Conservation (phyloP, 345 rosid species). For the Luvunga scandens region DNA sequence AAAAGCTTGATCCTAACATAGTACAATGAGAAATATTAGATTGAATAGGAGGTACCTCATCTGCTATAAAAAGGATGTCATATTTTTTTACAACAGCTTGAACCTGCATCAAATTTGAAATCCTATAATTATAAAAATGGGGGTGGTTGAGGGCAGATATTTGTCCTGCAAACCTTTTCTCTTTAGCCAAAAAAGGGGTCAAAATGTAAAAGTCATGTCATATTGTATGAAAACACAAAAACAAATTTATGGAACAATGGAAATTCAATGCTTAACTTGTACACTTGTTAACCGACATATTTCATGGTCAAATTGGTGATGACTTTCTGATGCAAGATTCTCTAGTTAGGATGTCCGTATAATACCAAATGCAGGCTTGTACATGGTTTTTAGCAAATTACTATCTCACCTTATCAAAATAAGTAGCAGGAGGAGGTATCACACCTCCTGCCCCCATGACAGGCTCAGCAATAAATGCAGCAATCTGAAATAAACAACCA, state of each 20-base stretch:
- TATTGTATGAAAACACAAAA: background rate
- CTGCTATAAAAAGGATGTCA: constrained; percentile 85
- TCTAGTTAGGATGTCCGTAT: too few relatives aligned
- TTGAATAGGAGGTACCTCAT: constrained; percentile 56
- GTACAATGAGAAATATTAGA: background rate
- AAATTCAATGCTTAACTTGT: background rate
- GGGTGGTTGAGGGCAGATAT: background rate
- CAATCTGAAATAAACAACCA: constrained; percentile 53
- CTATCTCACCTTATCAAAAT: constrained; percentile 78
- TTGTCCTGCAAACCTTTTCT: background rate
- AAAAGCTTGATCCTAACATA: constrained; percentile 1
- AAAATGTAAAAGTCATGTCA: background rate
- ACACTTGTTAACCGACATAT: background rate
- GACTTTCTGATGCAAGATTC: background rate
- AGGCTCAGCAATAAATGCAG: constrained; percentile 95
- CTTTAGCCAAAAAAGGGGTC: background rate
- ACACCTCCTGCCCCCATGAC: constrained; percentile 99
- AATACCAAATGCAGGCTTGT: too few relatives aligned
- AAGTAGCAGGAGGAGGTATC: constrained; percentile 91
- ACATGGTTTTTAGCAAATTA: background rate
- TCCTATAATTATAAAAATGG: background rate
- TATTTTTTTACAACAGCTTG: constrained; percentile 92
- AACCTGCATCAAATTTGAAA: constrained; percentile 44
- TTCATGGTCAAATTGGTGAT: background rate
- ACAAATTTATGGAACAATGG: background rate